These are phyloP conservation scores for Fusarium incarnatum DNA, from an alignment of 2,329 filamentous ascomycete genomes.

Conservation along the genomic window DNA sequence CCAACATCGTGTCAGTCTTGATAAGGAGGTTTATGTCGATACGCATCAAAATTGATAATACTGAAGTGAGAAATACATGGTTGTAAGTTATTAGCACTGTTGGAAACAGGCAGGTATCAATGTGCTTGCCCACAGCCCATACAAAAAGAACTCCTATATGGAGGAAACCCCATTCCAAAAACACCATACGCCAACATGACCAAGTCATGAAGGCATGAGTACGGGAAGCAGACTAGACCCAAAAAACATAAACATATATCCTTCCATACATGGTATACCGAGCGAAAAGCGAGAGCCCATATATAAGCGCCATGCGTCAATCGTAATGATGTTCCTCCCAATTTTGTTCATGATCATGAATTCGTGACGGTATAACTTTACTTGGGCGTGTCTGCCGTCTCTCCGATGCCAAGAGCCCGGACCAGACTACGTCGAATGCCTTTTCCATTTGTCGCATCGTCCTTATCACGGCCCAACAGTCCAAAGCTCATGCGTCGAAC, in stretches of 20 bases:
- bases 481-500: conserved; percentile 62
- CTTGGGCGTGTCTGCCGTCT: conserved; percentile 36
- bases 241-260: conserved; percentile 3
- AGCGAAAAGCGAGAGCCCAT: conserved; percentile 16
- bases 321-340: conserved; percentile 22
- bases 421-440: conserved; percentile 61
- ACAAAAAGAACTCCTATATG: conserved; percentile 6
- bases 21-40: background rate
- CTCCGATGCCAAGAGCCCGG: conserved; percentile 58
- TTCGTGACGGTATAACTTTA: conserved; percentile 20
- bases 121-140: conserved; percentile 23
- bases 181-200: conserved; percentile 22
- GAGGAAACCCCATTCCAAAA: conserved; percentile 18
- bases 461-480: conserved; percentile 57
- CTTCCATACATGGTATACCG: conserved; percentile 14
- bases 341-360: conserved; percentile 38
- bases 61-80: conserved; percentile 3
- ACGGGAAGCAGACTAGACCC: conserved; percentile 17
- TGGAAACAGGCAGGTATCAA: conserved; percentile 31
- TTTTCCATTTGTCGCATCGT: conserved; percentile 52
- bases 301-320: conserved; percentile 34
- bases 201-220: background rate
- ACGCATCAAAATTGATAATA: background rate
- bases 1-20: background rate
- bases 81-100: conserved; percentile 8